Evolutionary conservation across 371 early-diverging fungal species (phyloP).

Genomic region (Mortierella sp.): DNA sequence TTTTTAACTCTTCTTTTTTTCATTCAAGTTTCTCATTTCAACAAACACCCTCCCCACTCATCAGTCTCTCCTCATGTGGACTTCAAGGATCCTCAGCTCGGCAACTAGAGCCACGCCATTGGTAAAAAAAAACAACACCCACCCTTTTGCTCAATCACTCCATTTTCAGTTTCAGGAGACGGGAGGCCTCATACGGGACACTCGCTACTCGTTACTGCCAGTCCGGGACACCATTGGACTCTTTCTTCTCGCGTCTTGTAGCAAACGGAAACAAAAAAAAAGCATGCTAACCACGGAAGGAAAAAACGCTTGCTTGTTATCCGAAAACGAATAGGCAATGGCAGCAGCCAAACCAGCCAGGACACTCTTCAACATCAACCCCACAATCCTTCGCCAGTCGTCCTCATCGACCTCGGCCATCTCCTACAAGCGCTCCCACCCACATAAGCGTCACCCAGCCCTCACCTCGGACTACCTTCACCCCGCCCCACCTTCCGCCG

Average conservation of each 20-base stretch:
- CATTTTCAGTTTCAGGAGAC: neutral
- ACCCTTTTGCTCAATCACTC: neutral
- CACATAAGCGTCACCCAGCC: conserved; percentile 69
- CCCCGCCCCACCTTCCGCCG: conserved; percentile 68
- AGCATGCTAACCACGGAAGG: conserved; percentile 2
- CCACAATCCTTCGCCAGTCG: conserved; percentile 40
- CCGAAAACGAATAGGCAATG: conserved; percentile 1
- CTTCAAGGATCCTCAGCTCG: conserved; percentile 36
- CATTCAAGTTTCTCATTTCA: conserved; percentile 8
- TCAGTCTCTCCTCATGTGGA: conserved; percentile 39
- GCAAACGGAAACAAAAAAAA: neutral
- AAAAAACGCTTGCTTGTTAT: neutral
- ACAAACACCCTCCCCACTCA: conserved; percentile 4
- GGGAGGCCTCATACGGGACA: neutral
- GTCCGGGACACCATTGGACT: neutral
- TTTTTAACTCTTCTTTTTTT: neutral
- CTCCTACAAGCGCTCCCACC: conserved; percentile 69
- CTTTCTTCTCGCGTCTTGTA: neutral
- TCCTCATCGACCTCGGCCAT: conserved; percentile 71
- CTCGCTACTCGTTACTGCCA: neutral
- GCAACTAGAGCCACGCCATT: conserved; percentile 26
- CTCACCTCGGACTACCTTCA: conserved; percentile 56
- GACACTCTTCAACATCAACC: conserved; percentile 16
- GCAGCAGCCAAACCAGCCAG: conserved; percentile 25
- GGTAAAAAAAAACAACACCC: conserved; percentile 23